phyloP scores from a whole-genome alignment of 1,284 basidiomycete genomes.

The Ustilago shanxiensis region DNA sequence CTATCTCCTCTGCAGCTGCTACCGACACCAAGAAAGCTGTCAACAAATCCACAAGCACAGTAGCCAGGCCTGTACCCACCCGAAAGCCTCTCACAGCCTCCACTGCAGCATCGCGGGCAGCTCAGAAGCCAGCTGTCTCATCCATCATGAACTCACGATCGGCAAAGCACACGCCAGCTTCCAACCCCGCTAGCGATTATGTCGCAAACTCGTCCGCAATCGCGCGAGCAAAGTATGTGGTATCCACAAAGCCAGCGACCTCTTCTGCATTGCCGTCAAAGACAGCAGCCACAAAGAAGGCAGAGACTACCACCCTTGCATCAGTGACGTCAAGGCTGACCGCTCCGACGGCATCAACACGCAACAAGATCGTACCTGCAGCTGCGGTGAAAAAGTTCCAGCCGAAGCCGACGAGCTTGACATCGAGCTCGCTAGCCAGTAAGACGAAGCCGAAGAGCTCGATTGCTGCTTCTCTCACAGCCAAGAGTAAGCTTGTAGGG shows the following conservation, averaged over 20 bases:
- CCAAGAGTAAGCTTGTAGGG: conserved; percentile 35
- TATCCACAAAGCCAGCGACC: neutral
- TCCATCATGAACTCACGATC: neutral
- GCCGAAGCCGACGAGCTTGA: conserved; percentile 22
- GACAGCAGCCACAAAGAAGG: conserved; percentile 2
- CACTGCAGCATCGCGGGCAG: conserved; percentile 1
- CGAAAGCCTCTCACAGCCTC: conserved; percentile 7
- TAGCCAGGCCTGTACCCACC: conserved; percentile 2
- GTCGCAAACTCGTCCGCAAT: conserved; percentile 9
- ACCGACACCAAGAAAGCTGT: conserved; percentile 1
- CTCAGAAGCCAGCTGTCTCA: neutral
- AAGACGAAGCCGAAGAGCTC: conserved; percentile 27
- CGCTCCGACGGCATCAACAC: conserved; percentile 42
- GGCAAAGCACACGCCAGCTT: neutral
- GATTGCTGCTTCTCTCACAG: conserved; percentile 20
- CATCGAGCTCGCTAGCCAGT: neutral
- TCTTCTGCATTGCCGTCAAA: neutral
- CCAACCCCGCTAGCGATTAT: neutral
- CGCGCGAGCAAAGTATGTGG: conserved; percentile 10
- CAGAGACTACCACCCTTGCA: neutral
- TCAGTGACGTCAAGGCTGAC: conserved; percentile 20
- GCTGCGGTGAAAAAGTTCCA: conserved; percentile 32
- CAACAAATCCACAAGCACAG: conserved; percentile 8
- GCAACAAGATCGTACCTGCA: conserved; percentile 36
- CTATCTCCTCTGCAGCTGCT: neutral